Base-by-base conservation (phyloP, 768 basidiomycete species). In the Hysterangium stoloniferum region DNA sequence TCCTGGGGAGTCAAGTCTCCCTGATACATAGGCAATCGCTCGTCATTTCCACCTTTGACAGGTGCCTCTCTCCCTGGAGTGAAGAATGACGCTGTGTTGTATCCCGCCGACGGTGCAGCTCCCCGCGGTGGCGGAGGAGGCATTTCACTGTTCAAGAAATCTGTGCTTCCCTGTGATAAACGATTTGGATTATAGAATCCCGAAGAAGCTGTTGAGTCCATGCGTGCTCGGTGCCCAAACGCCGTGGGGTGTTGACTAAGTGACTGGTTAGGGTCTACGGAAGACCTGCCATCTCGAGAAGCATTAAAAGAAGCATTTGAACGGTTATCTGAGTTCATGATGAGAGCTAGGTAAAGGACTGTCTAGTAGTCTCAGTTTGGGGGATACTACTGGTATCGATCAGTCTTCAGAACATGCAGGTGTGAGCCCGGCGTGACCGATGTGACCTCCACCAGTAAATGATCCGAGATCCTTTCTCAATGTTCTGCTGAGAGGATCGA, bases 291-390 rank as follows among this genome's bases (percentile, higher is more conserved):
- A 12, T 70, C 77, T 22, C 35, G 35, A 9, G 48, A 19, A 19
- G 79, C 82, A 56, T 86, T 88, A 71, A 87, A 89, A 3, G 86
- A 88, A 7, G 86, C 82, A 1, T 77, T 76, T 4, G 87, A 86
- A 66, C 84, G 86, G 61, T 84, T 76, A 68, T 87, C 86, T 59
- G 77, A 73, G 56, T 87, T 86, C 47, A 48, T 50, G 12, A n/a
- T 24, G 43, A 45, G 17, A 34, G 11, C 11, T 34, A 17, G 33
- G 33, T 17, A 17, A 34, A 34, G 33, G 33, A 9, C 33, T 34
- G 33, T 34, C 11, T 34, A 9, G 33, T 9, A 34, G 33, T 34
- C 9, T 9, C 17, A 4, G n/a, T n/a, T n/a, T n/a, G n/a, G n/a
- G n/a, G n/a, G n/a, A n/a, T n/a, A n/a, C n/a, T n/a, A n/a, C n/a